These are phyloP conservation scores for Aspergillus thermomutatus DNA, from an alignment of 2,329 filamentous ascomycete species.

Conservation along the genomic window DNA sequence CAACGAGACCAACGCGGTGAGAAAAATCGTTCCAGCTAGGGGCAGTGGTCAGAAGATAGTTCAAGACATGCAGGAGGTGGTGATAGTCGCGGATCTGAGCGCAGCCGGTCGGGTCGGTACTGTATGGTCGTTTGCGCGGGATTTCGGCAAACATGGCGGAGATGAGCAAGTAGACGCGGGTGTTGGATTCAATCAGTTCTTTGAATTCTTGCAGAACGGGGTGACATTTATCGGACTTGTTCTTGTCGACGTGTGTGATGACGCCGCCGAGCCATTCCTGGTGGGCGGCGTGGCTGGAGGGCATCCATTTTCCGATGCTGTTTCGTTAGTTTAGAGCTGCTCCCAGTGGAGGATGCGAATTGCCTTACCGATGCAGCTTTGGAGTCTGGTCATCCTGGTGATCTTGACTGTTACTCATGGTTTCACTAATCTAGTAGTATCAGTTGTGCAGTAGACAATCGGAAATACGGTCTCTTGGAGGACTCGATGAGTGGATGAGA, in stretches of 20 bases:
- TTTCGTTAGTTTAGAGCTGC: background rate
- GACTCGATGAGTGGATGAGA: background rate
- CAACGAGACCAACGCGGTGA: slow-evolving; percentile 45
- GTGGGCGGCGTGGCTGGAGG: slow-evolving; percentile 60
- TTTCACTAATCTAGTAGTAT: background rate
- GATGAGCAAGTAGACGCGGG: slow-evolving; percentile 65
- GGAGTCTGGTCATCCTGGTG: background rate
- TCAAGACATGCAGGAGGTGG: slow-evolving; percentile 65
- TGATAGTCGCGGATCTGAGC: slow-evolving; percentile 63
- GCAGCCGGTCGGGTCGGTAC: slow-evolving; percentile 58
- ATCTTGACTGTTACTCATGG: background rate
- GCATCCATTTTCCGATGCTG: slow-evolving; percentile 60
- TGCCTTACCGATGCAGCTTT: background rate
- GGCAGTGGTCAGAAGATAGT: slow-evolving; percentile 46
- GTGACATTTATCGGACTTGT: slow-evolving; percentile 49
- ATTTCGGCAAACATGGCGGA: slow-evolving; percentile 67
- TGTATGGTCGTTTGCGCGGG: slow-evolving; percentile 59
- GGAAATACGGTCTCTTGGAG: background rate
- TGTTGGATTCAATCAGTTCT: slow-evolving; percentile 61
- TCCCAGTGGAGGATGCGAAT: background rate
- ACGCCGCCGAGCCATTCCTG: slow-evolving; percentile 60
- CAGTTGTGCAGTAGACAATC: too few species aligned
- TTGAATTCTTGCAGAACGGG: slow-evolving; percentile 64
- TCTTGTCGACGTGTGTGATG: slow-evolving; percentile 53
- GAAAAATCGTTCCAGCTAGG: slow-evolving; percentile 32